Evolutionary conservation across 2,329 filamentous ascomycete species (phyloP).

Genomic region (Teratosphaeria viscida): DNA sequence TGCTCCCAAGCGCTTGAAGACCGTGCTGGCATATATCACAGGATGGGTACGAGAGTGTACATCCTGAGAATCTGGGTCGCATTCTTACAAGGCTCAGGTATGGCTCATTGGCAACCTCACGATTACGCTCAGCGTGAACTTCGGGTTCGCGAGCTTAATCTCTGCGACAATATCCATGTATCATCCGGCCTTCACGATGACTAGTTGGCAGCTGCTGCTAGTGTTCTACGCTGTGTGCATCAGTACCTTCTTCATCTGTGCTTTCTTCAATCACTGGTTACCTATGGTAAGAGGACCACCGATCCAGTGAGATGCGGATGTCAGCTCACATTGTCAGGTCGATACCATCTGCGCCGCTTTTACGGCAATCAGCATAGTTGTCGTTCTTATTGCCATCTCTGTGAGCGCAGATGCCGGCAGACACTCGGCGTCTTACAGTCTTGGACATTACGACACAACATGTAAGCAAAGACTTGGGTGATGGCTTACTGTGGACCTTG

Average conservation of each 20-base stretch:
- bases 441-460: conserved; percentile 48
- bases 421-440: conserved; percentile 39
- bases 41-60: conserved; percentile 53
- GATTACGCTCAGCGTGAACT: conserved; percentile 61
- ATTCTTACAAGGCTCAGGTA: background rate
- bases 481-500: background rate
- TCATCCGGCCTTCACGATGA: conserved; percentile 42
- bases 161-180: conserved; percentile 40
- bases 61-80: background rate
- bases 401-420: conserved; percentile 45
- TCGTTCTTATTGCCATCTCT: conserved; percentile 47
- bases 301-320: background rate
- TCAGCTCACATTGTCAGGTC: conserved; percentile 22
- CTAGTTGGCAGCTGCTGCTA: conserved; percentile 57
- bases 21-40: conserved; percentile 50
- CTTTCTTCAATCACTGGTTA: conserved; percentile 56
- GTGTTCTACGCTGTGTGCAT: conserved; percentile 62
- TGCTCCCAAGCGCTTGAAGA: conserved; percentile 34
- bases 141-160: conserved; percentile 50
- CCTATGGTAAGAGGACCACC: conserved; percentile 31
- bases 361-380: conserved; percentile 45
- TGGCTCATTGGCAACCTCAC: background rate
- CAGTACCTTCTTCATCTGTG: conserved; percentile 53
- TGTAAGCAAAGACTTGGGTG: background rate
- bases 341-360: conserved; percentile 49